A percentile compares a stretch with the other conserved stretches of the same genome.
phyloP scores from a whole-genome alignment of 805 yeast genomes.

The Starmerella vaccinii region DNA sequence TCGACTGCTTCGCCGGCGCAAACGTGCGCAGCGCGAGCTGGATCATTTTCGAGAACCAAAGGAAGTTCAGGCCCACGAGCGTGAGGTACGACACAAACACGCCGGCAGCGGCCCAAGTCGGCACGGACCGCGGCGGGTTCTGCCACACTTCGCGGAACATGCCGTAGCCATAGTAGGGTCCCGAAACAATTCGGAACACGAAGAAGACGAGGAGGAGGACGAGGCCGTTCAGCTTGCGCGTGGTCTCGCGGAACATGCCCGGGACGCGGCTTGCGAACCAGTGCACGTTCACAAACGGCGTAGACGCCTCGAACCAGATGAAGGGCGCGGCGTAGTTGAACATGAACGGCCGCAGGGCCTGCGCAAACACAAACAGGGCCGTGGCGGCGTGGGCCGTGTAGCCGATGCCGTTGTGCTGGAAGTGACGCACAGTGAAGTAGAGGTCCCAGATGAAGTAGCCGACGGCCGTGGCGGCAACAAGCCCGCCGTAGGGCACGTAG shows the following conservation, averaged over 20 bases:
- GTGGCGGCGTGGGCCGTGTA: constrained; percentile 77
- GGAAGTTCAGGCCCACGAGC: constrained; percentile 58
- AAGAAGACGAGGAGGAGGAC: constrained; percentile 61
- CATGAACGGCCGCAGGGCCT: constrained; percentile 61
- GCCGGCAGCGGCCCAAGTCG: constrained; percentile 39
- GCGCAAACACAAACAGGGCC: constrained; percentile 60
- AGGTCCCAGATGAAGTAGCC: constrained; percentile 94
- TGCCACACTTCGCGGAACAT: constrained; percentile 30
- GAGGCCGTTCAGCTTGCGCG: constrained; percentile 61
- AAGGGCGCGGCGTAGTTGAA: constrained; percentile 76
- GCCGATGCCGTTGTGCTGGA: constrained; percentile 63
- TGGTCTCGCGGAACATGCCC: constrained; percentile 46
- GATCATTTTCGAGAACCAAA: constrained; percentile 87
- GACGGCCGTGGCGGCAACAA: constrained; percentile 57
- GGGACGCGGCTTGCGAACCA: constrained; percentile 84
- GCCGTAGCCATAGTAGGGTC: constrained; percentile 55
- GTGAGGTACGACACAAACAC: constrained; percentile 50
- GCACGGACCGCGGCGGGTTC: constrained; percentile 32
- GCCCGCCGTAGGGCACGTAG: constrained; percentile 61
- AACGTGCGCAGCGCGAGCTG: constrained; percentile 48
- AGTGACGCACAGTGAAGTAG: constrained; percentile 53
- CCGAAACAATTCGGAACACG: constrained; percentile 74
- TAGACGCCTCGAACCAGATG: constrained; percentile 73
- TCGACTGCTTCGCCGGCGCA: background rate
- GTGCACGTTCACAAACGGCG: constrained; percentile 89